Conservation (phyloP, 169 alveolate genomes). For the Blepharisma undulans region DNA sequence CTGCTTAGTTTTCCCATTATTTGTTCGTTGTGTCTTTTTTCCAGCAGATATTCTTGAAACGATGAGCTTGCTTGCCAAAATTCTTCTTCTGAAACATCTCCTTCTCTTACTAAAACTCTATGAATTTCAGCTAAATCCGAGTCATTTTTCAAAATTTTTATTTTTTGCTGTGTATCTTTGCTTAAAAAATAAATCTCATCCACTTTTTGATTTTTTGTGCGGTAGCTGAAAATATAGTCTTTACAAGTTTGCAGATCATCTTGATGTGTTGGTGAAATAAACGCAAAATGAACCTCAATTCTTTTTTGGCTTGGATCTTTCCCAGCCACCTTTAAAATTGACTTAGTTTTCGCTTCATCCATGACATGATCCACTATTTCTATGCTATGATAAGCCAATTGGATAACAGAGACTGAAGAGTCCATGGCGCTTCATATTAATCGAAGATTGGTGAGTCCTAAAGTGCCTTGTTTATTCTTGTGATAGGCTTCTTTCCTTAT, state of each 20-base stretch:
- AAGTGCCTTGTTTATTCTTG: not conserved
- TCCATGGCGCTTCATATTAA: not conserved
- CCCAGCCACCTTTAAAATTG: not conserved
- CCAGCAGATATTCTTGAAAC: not conserved
- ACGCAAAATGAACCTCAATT: not conserved
- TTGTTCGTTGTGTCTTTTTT: not conserved
- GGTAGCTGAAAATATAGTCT: not conserved
- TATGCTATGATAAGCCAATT: not conserved
- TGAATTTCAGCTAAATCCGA: not conserved
- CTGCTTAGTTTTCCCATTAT: not conserved
- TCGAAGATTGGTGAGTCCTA: slow-evolving; percentile 13
- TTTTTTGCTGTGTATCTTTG: slow-evolving; percentile 11
- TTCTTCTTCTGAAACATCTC: slow-evolving; percentile 17
- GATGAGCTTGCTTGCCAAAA: slow-evolving; percentile 12
- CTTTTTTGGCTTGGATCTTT: not conserved
- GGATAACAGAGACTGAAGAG: not conserved
- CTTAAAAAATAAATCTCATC: slow-evolving; percentile 6
- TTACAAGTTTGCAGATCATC: not conserved
- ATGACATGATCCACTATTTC: not conserved
- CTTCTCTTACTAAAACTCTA: slow-evolving; percentile 10
- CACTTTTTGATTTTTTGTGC: not conserved
- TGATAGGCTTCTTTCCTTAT: slow-evolving; percentile 2
- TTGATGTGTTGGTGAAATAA: slow-evolving; percentile 2
- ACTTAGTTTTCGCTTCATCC: not conserved
- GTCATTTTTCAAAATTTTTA: not conserved